Conservation (phyloP, 2,329 filamentous ascomycete species). For the Amesomyces nigricolor region DNA sequence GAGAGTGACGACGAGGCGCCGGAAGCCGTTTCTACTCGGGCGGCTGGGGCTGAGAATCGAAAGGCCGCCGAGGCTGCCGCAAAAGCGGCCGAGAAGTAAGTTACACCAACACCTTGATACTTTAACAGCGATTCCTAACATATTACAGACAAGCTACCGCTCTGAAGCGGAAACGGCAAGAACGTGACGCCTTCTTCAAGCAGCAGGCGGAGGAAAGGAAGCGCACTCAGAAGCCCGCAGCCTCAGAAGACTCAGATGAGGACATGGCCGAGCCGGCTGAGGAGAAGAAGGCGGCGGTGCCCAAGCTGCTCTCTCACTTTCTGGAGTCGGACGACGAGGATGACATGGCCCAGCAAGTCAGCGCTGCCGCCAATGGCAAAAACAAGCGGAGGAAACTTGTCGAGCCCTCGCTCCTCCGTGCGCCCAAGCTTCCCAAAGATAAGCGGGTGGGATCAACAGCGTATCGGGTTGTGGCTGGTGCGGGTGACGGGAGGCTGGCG, state of each 20-base stretch:
- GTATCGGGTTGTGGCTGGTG: constrained; percentile 44
- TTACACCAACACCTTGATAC: constrained; percentile 1
- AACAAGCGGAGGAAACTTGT: constrained; percentile 43
- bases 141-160: constrained; percentile 42
- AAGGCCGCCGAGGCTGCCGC: constrained; percentile 43
- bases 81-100: constrained; percentile 49
- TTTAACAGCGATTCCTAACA: neutral
- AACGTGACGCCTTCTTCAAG: constrained; percentile 49
- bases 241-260: too few relatives aligned
- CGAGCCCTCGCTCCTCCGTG: constrained; percentile 35
- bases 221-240: constrained; percentile 21
- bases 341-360: constrained; percentile 24
- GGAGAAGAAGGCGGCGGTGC: constrained; percentile 34
- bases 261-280: constrained; percentile 4
- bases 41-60: constrained; percentile 42
- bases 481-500: constrained; percentile 43
- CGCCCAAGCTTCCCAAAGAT: constrained; percentile 40
- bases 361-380: constrained; percentile 24
- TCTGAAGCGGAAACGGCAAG: constrained; percentile 51
- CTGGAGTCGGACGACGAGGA: constrained; percentile 48
- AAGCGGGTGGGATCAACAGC: constrained; percentile 48
- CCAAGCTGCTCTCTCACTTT: constrained; percentile 48
- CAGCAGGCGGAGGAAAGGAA: constrained; percentile 50
- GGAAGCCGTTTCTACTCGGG: constrained; percentile 51
- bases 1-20: constrained; percentile 49